A percentile compares a stretch with the other conserved stretches of the same genome.
Conservation (phyloP, 2,329 filamentous ascomycete genomes). For the Passalora sequoiae region DNA sequence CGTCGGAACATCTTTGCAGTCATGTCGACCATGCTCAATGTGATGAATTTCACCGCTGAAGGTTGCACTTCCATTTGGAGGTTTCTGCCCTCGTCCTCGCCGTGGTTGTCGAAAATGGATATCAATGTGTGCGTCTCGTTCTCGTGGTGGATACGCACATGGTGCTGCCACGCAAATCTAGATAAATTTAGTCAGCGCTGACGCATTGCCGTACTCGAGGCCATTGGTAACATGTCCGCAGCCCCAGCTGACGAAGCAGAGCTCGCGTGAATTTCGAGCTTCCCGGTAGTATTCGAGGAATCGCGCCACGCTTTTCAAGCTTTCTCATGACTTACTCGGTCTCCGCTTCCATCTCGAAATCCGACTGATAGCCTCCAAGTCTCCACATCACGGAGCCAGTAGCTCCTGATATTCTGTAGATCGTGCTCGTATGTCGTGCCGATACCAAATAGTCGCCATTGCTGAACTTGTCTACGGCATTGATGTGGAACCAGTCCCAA, state of each 20-base stretch:
- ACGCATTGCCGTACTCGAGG: slow-evolving; percentile 14
- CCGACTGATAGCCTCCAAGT: slow-evolving; percentile 44
- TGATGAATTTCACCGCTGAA: slow-evolving; percentile 10
- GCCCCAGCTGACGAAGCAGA: no score
- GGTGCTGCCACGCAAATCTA: slow-evolving; percentile 14
- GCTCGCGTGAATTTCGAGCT: no score
- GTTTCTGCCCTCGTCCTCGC: slow-evolving; percentile 8
- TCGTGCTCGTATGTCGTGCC: slow-evolving; percentile 36
- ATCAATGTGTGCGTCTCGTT: slow-evolving; percentile 8
- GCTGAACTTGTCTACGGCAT: slow-evolving; percentile 45
- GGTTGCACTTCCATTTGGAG: background rate
- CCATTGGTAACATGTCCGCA: no score
- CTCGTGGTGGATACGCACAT: slow-evolving; percentile 4
- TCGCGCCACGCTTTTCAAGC: no score
- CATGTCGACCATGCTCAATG: slow-evolving; percentile 4
- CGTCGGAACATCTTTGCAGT: slow-evolving; percentile 12
- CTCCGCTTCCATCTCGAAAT: slow-evolving; percentile 40
- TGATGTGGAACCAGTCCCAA: slow-evolving; percentile 46
- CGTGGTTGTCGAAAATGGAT: slow-evolving; percentile 42
- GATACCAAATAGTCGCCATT: slow-evolving; percentile 44
- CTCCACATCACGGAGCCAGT: slow-evolving; percentile 44
- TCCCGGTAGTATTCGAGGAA: no score
- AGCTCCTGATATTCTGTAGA: slow-evolving; percentile 42
- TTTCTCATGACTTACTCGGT: no score
- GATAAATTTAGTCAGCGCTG: no score